These are phyloP conservation scores for Mycena latifolia DNA, from an alignment of 768 basidiomycete species.

Conservation along the genomic window DNA sequence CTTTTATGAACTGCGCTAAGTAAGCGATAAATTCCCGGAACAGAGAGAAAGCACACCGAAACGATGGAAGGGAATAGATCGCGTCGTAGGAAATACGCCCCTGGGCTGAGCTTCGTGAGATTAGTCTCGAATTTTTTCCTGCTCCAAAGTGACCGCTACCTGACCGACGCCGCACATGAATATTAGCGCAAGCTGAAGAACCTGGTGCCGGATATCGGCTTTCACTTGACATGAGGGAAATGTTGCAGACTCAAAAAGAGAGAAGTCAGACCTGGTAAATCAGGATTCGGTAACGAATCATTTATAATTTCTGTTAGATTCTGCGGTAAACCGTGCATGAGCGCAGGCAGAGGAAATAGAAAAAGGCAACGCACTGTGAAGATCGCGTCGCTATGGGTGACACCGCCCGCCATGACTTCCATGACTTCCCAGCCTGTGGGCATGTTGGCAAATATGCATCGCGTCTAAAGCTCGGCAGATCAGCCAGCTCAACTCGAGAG, in stretches of 20 bases:
- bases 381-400: slow-evolving; percentile 66
- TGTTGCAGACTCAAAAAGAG: background rate
- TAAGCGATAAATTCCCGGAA: background rate
- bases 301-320: slow-evolving; percentile 62
- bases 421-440: slow-evolving; percentile 80
- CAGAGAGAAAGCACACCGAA: slow-evolving; percentile 50
- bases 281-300: slow-evolving; percentile 57
- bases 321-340: slow-evolving; percentile 46
- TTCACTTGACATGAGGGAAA: slow-evolving; percentile 20
- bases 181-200: slow-evolving; percentile 67
- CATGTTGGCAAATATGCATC: slow-evolving; percentile 66
- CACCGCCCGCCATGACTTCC: slow-evolving; percentile 74
- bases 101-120: slow-evolving; percentile 67
- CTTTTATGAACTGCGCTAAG: slow-evolving; percentile 59
- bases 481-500: too few species aligned
- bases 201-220: slow-evolving; percentile 66
- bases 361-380: slow-evolving; percentile 59
- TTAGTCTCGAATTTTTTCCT: background rate
- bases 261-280: slow-evolving; percentile 56
- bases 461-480: too few species aligned
- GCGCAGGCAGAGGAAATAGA: background rate
- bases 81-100: slow-evolving; percentile 75
- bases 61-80: slow-evolving; percentile 71
- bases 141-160: slow-evolving; percentile 5
- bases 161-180: slow-evolving; percentile 69